phyloP scores from a whole-genome alignment of 768 basidiomycete genomes.

The Termitomyces sp. region DNA sequence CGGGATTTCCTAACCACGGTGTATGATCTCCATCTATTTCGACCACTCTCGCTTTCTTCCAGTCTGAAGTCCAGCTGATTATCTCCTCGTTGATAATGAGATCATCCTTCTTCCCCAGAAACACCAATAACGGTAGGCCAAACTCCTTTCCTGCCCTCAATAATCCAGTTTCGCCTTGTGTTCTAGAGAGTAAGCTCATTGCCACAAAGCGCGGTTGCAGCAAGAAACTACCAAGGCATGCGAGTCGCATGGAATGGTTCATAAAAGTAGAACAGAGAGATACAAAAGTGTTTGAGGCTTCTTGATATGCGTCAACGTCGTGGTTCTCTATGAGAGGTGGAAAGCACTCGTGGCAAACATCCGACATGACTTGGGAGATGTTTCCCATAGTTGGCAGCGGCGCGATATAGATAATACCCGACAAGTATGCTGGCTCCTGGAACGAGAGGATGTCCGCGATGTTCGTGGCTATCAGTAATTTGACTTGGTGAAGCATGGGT shows the following conservation, averaged over 20 bases:
- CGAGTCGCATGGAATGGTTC: constrained; percentile 15
- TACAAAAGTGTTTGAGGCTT: constrained; percentile 19
- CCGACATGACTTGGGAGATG: constrained; percentile 17
- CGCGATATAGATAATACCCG: constrained; percentile 25
- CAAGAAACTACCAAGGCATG: constrained; percentile 23
- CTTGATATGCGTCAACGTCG: constrained; percentile 23
- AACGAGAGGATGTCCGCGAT: constrained; percentile 26
- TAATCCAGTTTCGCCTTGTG: constrained; percentile 23
- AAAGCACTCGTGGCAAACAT: constrained; percentile 16
- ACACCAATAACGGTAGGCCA: constrained; percentile 23
- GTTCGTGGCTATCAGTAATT: constrained; percentile 16
- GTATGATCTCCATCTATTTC: constrained; percentile 28
- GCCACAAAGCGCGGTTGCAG: constrained; percentile 24
- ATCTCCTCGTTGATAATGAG: constrained; percentile 20
- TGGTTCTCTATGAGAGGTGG: constrained; percentile 16
- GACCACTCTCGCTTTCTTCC: constrained; percentile 22
- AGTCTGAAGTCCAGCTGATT: constrained; percentile 21
- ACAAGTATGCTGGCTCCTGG: constrained; percentile 23
- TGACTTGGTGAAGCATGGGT: neutral
- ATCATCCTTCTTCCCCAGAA: constrained; percentile 26
- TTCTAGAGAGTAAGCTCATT: constrained; percentile 18
- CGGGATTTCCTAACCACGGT: constrained; percentile 23
- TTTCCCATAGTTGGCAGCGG: constrained; percentile 26
- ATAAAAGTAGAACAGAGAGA: constrained; percentile 16
- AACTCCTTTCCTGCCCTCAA: constrained; percentile 21